Evolutionary conservation across 2,329 filamentous ascomycete species (phyloP), one percentile per base, ranked within the genome.

Genomic region (Penicillium hesseltinei): DNA sequence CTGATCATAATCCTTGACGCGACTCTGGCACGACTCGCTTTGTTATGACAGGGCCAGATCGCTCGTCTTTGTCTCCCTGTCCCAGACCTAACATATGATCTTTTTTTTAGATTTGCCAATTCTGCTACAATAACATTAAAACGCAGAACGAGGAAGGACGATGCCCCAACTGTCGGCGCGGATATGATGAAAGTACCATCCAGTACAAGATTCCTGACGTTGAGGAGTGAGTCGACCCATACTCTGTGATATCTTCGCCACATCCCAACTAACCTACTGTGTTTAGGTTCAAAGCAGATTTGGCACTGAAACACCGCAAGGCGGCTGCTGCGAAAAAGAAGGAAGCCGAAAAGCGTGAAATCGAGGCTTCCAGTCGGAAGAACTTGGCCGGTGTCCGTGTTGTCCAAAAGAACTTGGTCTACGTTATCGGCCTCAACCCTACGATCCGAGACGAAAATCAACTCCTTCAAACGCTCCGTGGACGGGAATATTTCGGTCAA

Each of bases 81-180:
- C 3, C 15, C 33, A 47, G 19, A n/a, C 19, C 58, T 65, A 42
- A 67, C 51, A 36, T 45, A 19, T 47, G 23, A 53, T 27, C 6
- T 47, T 50, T 62, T 62, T 62, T 47, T 36, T 69, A 97, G 92
- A 93, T 99, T 74, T 99, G 94, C 77, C 95, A 99, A 81, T 99
- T 99, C 78, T 99, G 94, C 79, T 99, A 93, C 81, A 97, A 99
- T 78, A 99, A 97, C 75, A 95, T 99, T 75, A 96, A 95, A 78
- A 96, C 90, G 68, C 97, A 97, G 69, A 92, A 96, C 60, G 78
- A 79, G 84, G 97, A 97, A 73, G 92, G 93, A 36, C 84, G 97
- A 57, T 99, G 94, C 75, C 94, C 94, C n/a, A 96, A 96, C 66
- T 99, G 94, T 75, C 87, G 94, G 77, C 85, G 94, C 73, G 89